Conservation (phyloP, 2,329 filamentous ascomycete species). For the Colletotrichum cuscutae region DNA sequence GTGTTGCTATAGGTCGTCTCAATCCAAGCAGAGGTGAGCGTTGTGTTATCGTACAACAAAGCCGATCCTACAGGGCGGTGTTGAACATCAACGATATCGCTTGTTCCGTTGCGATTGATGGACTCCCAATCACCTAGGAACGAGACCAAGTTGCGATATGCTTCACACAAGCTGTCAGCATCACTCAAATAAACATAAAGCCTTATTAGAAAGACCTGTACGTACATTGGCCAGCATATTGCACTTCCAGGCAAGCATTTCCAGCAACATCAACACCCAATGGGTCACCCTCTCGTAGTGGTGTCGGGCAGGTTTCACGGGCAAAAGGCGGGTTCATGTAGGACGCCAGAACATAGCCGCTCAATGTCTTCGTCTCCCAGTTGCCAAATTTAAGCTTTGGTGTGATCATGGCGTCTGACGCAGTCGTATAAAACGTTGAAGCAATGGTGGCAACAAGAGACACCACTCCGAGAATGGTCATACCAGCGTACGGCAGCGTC, state of each 20-base stretch:
- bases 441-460: conserved; percentile 73
- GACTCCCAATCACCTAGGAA: conserved; percentile 68
- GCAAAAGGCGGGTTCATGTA: conserved; percentile 74
- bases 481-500: conserved; percentile 70
- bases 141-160: conserved; percentile 75
- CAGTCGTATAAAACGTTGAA: conserved; percentile 80
- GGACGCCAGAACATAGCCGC: conserved; percentile 66
- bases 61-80: conserved; percentile 69
- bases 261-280: conserved; percentile 43
- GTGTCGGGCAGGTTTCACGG: conserved; percentile 66
- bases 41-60: conserved; percentile 78
- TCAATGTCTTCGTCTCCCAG: conserved; percentile 60
- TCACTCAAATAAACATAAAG: neutral
- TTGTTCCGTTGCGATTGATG: conserved; percentile 55
- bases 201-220: neutral
- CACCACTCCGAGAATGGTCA: conserved; percentile 72
- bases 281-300: conserved; percentile 60
- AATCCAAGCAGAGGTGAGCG: conserved; percentile 76
- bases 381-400: conserved; percentile 73
- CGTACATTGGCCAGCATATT: conserved; percentile 72
- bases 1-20: conserved; percentile 64
- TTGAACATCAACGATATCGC: conserved; percentile 50
- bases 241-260: conserved; percentile 73
- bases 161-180: conserved; percentile 38
- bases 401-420: conserved; percentile 78